Evolutionary conservation across 768 basidiomycete genomes (phyloP).

Genomic region (Podaxis pistillaris): DNA sequence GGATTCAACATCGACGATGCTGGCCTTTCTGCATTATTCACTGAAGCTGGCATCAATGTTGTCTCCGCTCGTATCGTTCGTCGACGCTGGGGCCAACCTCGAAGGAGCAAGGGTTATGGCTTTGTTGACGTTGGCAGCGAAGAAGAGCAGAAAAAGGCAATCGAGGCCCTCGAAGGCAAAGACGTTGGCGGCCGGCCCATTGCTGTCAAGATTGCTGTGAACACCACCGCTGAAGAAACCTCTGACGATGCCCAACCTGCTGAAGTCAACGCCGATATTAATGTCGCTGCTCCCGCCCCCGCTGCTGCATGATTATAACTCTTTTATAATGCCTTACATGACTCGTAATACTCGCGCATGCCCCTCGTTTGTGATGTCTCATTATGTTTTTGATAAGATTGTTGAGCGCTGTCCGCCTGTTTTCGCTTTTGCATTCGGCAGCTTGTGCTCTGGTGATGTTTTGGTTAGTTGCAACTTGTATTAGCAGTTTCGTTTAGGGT

Average conservation of each 20-base stretch:
- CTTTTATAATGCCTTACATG: slow-evolving; percentile 20
- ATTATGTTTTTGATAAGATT: slow-evolving; percentile 24
- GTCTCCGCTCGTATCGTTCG: slow-evolving; percentile 88
- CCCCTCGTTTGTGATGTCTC: slow-evolving; percentile 19
- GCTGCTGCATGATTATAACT: slow-evolving; percentile 28
- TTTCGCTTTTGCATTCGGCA: slow-evolving; percentile 25
- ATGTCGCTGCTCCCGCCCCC: slow-evolving; percentile 25
- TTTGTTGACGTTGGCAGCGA: slow-evolving; percentile 94
- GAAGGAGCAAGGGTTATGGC: slow-evolving; percentile 94
- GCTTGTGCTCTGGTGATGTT: slow-evolving; percentile 49
- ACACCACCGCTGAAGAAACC: slow-evolving; percentile 65
- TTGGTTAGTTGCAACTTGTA: slow-evolving; percentile 26
- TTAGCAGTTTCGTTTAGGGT: slow-evolving; percentile 28
- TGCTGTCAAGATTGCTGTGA: slow-evolving; percentile 95
- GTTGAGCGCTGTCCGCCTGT: slow-evolving; percentile 21
- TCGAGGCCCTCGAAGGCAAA: slow-evolving; percentile 83
- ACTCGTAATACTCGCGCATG: slow-evolving; percentile 20
- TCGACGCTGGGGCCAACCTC: slow-evolving; percentile 77
- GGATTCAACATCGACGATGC: slow-evolving; percentile 92
- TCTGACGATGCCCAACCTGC: slow-evolving; percentile 35
- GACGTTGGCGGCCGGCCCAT: slow-evolving; percentile 83
- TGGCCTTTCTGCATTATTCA: slow-evolving; percentile 78
- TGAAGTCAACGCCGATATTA: slow-evolving; percentile 25
- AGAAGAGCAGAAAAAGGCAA: slow-evolving; percentile 89
- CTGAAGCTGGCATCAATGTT: slow-evolving; percentile 79